Evolutionary conservation across 345 rosid genomes (phyloP), one percentile per base, ranked within the genome.

Genomic region (Arabidopsis arenosa): DNA sequence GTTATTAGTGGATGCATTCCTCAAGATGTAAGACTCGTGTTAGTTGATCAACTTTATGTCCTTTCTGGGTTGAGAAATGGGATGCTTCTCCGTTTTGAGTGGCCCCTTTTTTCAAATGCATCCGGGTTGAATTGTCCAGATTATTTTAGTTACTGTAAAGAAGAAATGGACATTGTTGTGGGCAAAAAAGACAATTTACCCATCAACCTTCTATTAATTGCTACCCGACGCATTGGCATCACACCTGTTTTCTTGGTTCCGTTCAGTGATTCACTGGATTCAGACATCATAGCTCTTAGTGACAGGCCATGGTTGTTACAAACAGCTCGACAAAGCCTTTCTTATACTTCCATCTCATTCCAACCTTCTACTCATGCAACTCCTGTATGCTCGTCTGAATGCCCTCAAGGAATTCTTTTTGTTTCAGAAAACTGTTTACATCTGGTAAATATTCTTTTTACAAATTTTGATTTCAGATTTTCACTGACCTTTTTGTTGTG

Each of bases 201-300:
- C 33, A 37, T 84, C 70, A 84, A 81, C 76, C 93, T 95, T 81
- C 86, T 89, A 76, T 80, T 90, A 79, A 88, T 95, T 76, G 94
- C 98, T 59, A 86, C 86, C 73, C 96, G 99, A 43, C 93, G 90
- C 76, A 91, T 95, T 33, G 98, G 99, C 75, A 82, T 92, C 79
- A 95, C 98, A 72, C 99, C 98, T 66, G 97, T 95, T 81, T 95
- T 95, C 73, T 83, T 95, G 68, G 93, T 93, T 83, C 97, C 99
- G 41, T 75, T 95, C 55, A 83, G 86, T 73, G 91, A 95, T 82
- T 80, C 85, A 2, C 83, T 88, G 73, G 93, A 89, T 76, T 70
- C 97, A 13, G 97, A 95, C 80, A 83, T 95, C 63, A 90, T 95
- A 81, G 94, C 86, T 61, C 96, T 95, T 70, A 89, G 99, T 82